Evolutionary conservation across 2,329 filamentous ascomycete species (phyloP), one percentile per base, ranked within the genome.

Genomic region (Colletotrichum sp.): DNA sequence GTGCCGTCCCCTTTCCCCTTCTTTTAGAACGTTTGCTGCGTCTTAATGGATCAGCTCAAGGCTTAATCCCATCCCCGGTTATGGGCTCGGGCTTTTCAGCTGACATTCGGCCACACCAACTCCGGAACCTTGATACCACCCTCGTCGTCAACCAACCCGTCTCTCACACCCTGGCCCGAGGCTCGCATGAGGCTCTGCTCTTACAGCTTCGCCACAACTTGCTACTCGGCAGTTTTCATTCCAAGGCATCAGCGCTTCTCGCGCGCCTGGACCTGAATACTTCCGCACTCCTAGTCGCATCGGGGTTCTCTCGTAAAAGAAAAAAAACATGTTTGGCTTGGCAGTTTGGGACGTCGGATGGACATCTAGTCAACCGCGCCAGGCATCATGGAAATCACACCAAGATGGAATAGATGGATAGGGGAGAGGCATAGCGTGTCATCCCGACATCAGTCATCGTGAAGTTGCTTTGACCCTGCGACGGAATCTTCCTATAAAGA

Each of bases 161-260:
- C 24, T 57, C 15, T 34, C 36, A 13, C 63, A 36, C 69, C 57
- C 38, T 48, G 64, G 70, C 34, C 71, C 65, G 70, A 74, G 32
- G 65, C 58, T 52, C 34, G 58, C 74, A 67, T 69, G 74, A 76
- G 74, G 74, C 74, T 76, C 74, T 76, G 65, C 71, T 69, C 60
- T 57, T 26, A 60, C 66, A 32, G 26, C 38, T 57, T 48, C 13
- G 61, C 63, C 69, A 72, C 69, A 43, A 9, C 32, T 26, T 36
- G 18, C n/a, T 48, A 24, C 8, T 55, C 30, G 55, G 32, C 55
- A 61, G n/a, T 21, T 28, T 32, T 5, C 36, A 8, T 15, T 26
- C 58, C 58, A 32, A 68, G 28, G 34, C 21, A n/a, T 55, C 36
- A 13, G 28, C 61, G 30, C 38, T 43, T 16, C 12, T 16, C 43